Base-by-base conservation (phyloP, 345 rosid genomes). In the Linum tenue region DNA sequence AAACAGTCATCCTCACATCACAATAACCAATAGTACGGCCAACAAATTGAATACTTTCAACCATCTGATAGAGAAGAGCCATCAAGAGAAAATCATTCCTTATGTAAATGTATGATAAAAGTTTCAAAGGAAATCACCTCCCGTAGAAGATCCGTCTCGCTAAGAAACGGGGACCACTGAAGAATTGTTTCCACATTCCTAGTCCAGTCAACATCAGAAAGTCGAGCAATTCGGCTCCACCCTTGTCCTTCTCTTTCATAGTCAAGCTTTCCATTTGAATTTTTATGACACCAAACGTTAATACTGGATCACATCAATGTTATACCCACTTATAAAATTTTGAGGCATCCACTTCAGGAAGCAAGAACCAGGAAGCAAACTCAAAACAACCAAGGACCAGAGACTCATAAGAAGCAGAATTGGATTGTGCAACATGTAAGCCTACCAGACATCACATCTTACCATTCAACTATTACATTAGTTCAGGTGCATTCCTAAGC, bases 131-230 rank as follows among this genome's bases (percentile, higher is more conserved):
- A 55, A 62, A 64, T 73, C 77, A 92, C 98, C 95, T 92, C 95
- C 60, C 64, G 78, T 64, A 87, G 85, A 64, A 92, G 85, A 69
- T 89, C 96, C 16, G 65, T 79, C 81, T 92, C 92, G 70, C 79
- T 83, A 5, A 86, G 79, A 72, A 85, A 89, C 22, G 98, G 96
- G 64, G 96, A 89, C 98, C 98, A 92, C 36, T 80, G 82, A 66
- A 79, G 42, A 44, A 89, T 82, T 10, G 95, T 84, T 70, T 84
- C 86, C 57, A 81, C 73, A 74, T 85, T 92, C 75, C 62, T 84
- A 64, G 71, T 62, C 96, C 95, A 92, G 77, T 85, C 96, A 66
- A 36, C 60, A 31, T 62, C 58, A 65, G 92, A 76, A 71, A 77
- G 76, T 57, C 92, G 82, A 37, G 62, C 35, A 64, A 86, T 70